A percentile compares a stretch with the other conserved stretches of the same genome.
These are phyloP conservation scores for Mangifera indica DNA, from an alignment of 345 rosid genomes.

Conservation along the genomic window DNA sequence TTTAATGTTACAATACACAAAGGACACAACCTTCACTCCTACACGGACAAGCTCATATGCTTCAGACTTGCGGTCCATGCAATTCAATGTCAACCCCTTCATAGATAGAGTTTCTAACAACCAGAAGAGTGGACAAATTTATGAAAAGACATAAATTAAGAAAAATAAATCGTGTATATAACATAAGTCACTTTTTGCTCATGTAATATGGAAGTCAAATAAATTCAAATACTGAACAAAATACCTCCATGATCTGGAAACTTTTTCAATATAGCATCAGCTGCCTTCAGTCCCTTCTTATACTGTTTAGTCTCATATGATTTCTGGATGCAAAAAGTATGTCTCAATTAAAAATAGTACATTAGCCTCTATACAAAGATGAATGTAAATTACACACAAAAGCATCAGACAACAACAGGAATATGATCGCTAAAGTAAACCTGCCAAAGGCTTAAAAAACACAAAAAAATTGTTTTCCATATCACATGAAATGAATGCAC, in stretches of 20 bases:
- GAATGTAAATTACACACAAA: not conserved
- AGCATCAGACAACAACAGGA: not conserved
- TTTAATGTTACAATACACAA: not conserved
- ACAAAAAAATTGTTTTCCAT: not conserved
- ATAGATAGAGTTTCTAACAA: conserved; percentile 89
- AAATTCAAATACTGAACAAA: conserved; percentile 15
- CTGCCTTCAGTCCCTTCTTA: conserved; percentile 99
- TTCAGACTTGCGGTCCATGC: conserved; percentile 98
- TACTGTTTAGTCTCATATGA: conserved; percentile 98
- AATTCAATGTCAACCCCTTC: conserved; percentile 97
- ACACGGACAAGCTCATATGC: conserved; percentile 97
- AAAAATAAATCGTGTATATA: not conserved
- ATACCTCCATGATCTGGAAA: conserved; percentile 99
- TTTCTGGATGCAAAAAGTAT: conserved; percentile 52
- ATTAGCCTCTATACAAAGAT: not conserved
- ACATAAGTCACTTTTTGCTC: not conserved
- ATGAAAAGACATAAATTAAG: not conserved
- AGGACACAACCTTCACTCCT: conserved; percentile 74
- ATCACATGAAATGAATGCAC: not conserved
- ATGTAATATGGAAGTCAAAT: not conserved
- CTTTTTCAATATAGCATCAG: conserved; percentile 91
- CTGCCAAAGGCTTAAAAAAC: not conserved
- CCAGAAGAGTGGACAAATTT: conserved; percentile 7
- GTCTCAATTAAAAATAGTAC: conserved; percentile 11
- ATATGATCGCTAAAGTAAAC: not conserved